These are phyloP conservation scores for Aristolochia fimbriata DNA, from an alignment of 164 flowering plant species.

Conservation along the genomic window DNA sequence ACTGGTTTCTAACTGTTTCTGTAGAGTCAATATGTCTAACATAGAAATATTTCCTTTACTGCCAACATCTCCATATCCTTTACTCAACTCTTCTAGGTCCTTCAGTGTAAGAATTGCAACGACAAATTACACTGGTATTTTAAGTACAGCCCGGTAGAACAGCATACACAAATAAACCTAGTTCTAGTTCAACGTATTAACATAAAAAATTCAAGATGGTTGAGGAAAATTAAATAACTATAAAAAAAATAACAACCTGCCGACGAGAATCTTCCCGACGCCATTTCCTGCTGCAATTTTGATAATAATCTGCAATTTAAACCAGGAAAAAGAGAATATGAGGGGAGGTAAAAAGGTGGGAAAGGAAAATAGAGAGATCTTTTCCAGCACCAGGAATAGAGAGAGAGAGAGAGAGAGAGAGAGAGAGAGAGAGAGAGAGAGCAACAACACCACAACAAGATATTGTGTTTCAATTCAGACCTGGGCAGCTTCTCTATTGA, in stretches of 20 bases:
- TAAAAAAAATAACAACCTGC: slow-evolving; percentile 33
- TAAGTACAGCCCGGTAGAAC: not conserved
- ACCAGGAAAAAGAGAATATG: not conserved
- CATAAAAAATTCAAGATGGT: not conserved
- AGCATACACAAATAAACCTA: no score
- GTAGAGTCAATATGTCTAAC: no score
- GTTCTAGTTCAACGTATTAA: not conserved
- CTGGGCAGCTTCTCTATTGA: slow-evolving; percentile 91
- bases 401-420: no score
- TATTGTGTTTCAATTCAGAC: slow-evolving; percentile 17
- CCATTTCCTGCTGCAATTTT: slow-evolving; percentile 98
- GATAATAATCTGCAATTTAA: slow-evolving; percentile 56
- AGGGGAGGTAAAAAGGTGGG: not conserved
- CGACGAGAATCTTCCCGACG: slow-evolving; percentile 83
- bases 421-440: no score
- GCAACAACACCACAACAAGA: no score
- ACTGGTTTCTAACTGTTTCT: no score
- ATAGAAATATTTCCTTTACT: no score
- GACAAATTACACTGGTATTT: not conserved
- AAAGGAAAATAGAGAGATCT: not conserved
- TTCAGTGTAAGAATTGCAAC: no score
- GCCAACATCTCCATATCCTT: no score
- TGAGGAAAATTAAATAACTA: not conserved
- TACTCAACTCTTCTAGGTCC: no score
- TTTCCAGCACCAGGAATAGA: no score